These are phyloP conservation scores for Yarrowia sp. DNA, from an alignment of 805 yeast genomes.

Conservation along the genomic window DNA sequence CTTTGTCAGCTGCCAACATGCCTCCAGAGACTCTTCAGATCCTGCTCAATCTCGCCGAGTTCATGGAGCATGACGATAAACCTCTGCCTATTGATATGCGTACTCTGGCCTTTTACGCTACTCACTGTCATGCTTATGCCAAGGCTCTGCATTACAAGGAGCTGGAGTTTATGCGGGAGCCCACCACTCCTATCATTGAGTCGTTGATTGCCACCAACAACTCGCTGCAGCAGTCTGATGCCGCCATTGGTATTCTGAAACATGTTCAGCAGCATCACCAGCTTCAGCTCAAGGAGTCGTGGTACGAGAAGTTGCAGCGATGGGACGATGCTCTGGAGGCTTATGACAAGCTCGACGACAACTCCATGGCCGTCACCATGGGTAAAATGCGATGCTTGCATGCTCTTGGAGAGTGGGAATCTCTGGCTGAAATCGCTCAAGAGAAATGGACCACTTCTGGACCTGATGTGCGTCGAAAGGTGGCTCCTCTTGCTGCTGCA, in stretches of 20 bases:
- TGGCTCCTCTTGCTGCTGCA: slow-evolving; percentile 97
- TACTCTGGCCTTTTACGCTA: slow-evolving; percentile 88
- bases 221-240: slow-evolving; percentile 93
- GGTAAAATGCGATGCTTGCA: slow-evolving; percentile 98
- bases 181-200: slow-evolving; percentile 87
- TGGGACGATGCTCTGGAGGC: slow-evolving; percentile 98
- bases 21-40: slow-evolving; percentile 96
- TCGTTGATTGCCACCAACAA: slow-evolving; percentile 88
- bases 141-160: slow-evolving; percentile 96
- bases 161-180: slow-evolving; percentile 89
- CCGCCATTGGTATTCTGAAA: slow-evolving; percentile 93
- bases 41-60: slow-evolving; percentile 84
- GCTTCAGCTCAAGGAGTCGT: slow-evolving; percentile 88
- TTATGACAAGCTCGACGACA: slow-evolving; percentile 69
- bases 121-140: slow-evolving; percentile 94
- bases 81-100: slow-evolving; percentile 89
- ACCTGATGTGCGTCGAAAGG: slow-evolving; percentile 69
- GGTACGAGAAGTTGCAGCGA: slow-evolving; percentile 95
- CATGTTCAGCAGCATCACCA: slow-evolving; percentile 60
- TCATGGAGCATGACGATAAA: slow-evolving; percentile 96
- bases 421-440: slow-evolving; percentile 77
- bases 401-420: slow-evolving; percentile 99
- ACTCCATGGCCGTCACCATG: slow-evolving; percentile 81
- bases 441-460: slow-evolving; percentile 78
- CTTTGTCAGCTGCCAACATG: slow-evolving; percentile 82